phyloP scores from a whole-genome alignment of 805 yeast species.

The Candida orba region DNA sequence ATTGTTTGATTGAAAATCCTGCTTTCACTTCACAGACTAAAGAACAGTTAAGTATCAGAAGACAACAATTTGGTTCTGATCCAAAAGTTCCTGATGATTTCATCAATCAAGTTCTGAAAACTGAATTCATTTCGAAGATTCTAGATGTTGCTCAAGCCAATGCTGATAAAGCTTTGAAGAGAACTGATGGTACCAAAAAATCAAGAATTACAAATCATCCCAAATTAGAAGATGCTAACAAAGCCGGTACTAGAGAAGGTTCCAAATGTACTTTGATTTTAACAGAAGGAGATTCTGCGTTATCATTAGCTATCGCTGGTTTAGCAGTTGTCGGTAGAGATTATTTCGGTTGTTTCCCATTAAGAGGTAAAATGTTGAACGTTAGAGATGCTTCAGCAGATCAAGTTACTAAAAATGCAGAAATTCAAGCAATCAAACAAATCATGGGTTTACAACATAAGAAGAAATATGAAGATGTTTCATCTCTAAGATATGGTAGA shows the following conservation, averaged over 20 bases:
- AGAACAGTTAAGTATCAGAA: slow-evolving; percentile 88
- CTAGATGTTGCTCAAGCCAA: slow-evolving; percentile 80
- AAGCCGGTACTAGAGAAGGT: slow-evolving; percentile 92
- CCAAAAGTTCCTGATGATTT: slow-evolving; percentile 73
- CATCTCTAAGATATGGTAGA: slow-evolving; percentile 85
- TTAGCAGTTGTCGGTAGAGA: slow-evolving; percentile 93
- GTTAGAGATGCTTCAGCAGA: slow-evolving; percentile 97
- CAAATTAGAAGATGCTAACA: slow-evolving; percentile 91
- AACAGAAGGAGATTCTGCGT: slow-evolving; percentile 97
- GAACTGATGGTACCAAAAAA: slow-evolving; percentile 82
- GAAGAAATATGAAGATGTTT: slow-evolving; percentile 67
- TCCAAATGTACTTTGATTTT: slow-evolving; percentile 85
- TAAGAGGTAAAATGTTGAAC: slow-evolving; percentile 89
- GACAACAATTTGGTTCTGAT: slow-evolving; percentile 82
- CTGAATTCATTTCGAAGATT: slow-evolving; percentile 64
- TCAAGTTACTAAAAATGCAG: slow-evolving; percentile 86
- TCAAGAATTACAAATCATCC: slow-evolving; percentile 82
- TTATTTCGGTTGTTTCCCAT: slow-evolving; percentile 89
- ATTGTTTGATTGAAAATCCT: slow-evolving; percentile 91
- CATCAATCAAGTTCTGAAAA: slow-evolving; percentile 61
- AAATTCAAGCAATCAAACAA: slow-evolving; percentile 90
- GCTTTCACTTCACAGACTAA: slow-evolving; percentile 97
- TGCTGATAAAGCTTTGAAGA: slow-evolving; percentile 80
- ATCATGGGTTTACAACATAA: slow-evolving; percentile 94
- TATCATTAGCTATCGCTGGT: slow-evolving; percentile 87